These are phyloP conservation scores for Apiotrichum gamsii DNA, from an alignment of 1,284 basidiomycete genomes.

Conservation along the genomic window DNA sequence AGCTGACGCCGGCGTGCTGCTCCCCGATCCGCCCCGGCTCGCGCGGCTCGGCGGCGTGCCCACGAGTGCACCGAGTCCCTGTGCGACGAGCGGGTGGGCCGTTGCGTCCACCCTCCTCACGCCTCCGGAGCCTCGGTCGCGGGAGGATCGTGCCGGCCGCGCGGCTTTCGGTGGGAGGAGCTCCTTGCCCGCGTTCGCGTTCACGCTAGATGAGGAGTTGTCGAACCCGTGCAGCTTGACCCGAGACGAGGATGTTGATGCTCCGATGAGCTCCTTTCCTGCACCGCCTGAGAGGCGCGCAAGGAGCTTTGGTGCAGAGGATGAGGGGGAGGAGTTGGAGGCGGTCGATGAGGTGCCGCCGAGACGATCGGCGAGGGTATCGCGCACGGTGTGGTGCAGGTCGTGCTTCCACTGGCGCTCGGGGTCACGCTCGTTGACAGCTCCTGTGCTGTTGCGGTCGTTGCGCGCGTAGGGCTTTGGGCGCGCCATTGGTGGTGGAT, in stretches of 20 bases:
- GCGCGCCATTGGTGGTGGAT: constrained; percentile 12
- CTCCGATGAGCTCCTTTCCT: constrained; percentile 26
- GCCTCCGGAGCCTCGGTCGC: background rate
- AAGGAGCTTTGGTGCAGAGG: constrained; percentile 15
- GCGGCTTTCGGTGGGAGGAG: constrained; percentile 21
- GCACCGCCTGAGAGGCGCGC: constrained; percentile 23
- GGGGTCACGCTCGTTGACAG: constrained; percentile 23
- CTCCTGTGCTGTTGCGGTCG: constrained; percentile 3
- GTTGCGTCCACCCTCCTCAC: constrained; percentile 3
- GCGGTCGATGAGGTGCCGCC: background rate
- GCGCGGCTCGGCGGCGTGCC: background rate
- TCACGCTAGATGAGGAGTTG: constrained; percentile 14
- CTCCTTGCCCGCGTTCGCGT: constrained; percentile 26
- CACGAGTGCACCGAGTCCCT: constrained; percentile 5
- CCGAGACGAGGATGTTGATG: background rate
- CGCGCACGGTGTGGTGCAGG: constrained; percentile 21
- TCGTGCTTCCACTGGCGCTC: constrained; percentile 41
- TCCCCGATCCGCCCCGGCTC: too few relatives aligned
- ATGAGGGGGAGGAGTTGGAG: background rate
- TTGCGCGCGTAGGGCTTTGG: constrained; percentile 21
- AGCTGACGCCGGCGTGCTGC: too few relatives aligned
- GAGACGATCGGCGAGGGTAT: constrained; percentile 21
- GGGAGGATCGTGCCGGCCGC: background rate
- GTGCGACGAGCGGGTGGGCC: constrained; percentile 2
- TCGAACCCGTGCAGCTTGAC: constrained; percentile 1